Evolutionary conservation across 192 early-diverging fungal species (phyloP), one percentile per base, ranked within the genome.

Genomic region (Entomortierella lignicola): DNA sequence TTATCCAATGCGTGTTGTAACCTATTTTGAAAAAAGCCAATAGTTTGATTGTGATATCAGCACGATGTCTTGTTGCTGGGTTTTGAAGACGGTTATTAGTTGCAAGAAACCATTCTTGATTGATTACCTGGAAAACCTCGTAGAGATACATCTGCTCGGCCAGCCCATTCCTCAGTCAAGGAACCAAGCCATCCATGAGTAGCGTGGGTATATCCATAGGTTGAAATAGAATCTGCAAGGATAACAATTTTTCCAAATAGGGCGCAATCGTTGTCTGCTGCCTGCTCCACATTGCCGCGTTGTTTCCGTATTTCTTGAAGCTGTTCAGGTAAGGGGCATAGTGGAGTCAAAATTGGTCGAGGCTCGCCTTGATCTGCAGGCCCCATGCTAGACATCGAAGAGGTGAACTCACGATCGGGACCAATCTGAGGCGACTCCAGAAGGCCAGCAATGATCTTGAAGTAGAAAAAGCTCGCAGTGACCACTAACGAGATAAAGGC

Each of bases 91-190:
- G 34, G 34, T 7, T 37, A 10, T 7, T 37, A 37, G 44, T 25
- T 1, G n/a, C n/a, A 8, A 27, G 1, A 11, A 1, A 48, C 13
- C 2, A 0, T 32, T 63, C 29, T 50, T 8, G 32, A 7, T 0
- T 29, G 4, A 8, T 52, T 83, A 85, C 92, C 94, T 31, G 90
- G 85, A 66, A 89, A 94, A 0, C 95, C 93, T 29, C 95, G 86
- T 41, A 92, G 89, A 8, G 94, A 68, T 17, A 97, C 87, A 43
- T 95, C 94, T 44, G 92, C 77, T 43, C 63, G 54, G 7, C 75
- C 75, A n/a, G 56, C 48, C 67, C 68, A 79, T 26, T 79, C 75
- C 25, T 79, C 75, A 2, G 75, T 20, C 18, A 79, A 48, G 18
- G 26, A 79, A 12, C 66, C 75, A 12, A 79, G 42, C 75, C 75